Evolutionary conservation across 768 basidiomycete genomes (phyloP).

Genomic region (Trametes cingulata): DNA sequence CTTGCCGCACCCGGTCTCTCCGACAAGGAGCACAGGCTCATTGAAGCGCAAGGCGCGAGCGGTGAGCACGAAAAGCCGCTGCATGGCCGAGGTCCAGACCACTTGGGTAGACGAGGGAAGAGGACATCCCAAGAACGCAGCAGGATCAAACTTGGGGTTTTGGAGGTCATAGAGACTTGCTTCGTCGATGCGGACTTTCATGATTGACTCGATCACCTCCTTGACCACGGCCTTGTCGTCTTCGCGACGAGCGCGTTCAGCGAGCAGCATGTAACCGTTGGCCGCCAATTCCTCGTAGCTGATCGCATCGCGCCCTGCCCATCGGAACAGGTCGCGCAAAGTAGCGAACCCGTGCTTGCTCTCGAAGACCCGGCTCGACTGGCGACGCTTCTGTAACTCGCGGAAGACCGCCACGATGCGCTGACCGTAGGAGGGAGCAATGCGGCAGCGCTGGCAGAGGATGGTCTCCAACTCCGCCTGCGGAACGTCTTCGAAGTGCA

Average conservation of each 20-base stretch:
- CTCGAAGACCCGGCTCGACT: conserved; percentile 91
- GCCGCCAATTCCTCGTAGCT: conserved; percentile 92
- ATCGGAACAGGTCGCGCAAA: conserved; percentile 93
- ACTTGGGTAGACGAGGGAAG: conserved; percentile 51
- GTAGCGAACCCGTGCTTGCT: conserved; percentile 98
- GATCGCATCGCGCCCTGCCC: conserved; percentile 89
- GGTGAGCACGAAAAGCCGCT: conserved; percentile 81
- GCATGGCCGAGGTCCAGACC: conserved; percentile 94
- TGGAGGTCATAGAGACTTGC: conserved; percentile 62
- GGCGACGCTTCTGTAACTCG: conserved; percentile 90
- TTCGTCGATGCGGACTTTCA: conserved; percentile 86
- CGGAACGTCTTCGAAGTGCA: conserved; percentile 96
- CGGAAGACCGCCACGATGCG: conserved; percentile 90
- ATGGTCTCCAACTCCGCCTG: conserved; percentile 92
- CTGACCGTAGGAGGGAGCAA: conserved; percentile 91
- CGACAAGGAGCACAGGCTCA: conserved; percentile 93
- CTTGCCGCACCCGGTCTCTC: conserved; percentile 97
- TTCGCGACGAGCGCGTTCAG: conserved; percentile 79
- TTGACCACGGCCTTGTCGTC: conserved; percentile 92
- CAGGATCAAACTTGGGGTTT: conserved; percentile 41
- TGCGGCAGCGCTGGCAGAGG: conserved; percentile 87
- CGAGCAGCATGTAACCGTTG: conserved; percentile 96
- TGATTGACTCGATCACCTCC: conserved; percentile 85
- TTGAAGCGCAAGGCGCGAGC: conserved; percentile 85
- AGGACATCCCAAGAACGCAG: conserved; percentile 55